phyloP scores from a whole-genome alignment of 1,284 basidiomycete genomes.

The Ustilago shanxiensis region DNA sequence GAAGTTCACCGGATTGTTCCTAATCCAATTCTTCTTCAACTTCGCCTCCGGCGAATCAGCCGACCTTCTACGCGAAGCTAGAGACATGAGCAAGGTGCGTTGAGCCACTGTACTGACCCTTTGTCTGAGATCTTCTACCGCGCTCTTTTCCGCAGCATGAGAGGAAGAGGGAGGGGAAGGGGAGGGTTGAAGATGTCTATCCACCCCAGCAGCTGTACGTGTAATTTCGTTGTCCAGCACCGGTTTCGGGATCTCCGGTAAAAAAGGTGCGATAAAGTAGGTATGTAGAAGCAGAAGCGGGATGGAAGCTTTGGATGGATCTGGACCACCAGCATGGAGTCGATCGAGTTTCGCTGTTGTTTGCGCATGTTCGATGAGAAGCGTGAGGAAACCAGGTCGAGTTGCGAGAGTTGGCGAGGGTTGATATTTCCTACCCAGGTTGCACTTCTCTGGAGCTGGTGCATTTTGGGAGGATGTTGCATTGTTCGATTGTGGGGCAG shows the following conservation, averaged over 20 bases:
- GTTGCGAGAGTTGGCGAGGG: slow-evolving; percentile 41
- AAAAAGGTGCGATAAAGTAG: slow-evolving; percentile 62
- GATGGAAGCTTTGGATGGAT: slow-evolving; percentile 40
- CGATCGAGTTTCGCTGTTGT: slow-evolving; percentile 31
- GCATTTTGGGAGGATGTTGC: not conserved
- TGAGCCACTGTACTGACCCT: slow-evolving; percentile 42
- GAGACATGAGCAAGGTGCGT: slow-evolving; percentile 39
- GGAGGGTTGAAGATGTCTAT: slow-evolving; percentile 22
- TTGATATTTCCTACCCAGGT: not conserved
- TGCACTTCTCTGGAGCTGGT: not conserved
- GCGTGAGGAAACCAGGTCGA: slow-evolving; percentile 51
- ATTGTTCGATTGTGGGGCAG: not conserved
- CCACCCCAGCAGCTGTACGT: slow-evolving; percentile 31
- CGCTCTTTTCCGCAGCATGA: not conserved
- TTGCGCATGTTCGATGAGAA: slow-evolving; percentile 59
- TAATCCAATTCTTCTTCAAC: slow-evolving; percentile 38
- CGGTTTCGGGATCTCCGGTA: slow-evolving; percentile 43
- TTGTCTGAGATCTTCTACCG: slow-evolving; percentile 1
- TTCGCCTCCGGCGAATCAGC: slow-evolving; percentile 42
- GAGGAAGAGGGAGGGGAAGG: slow-evolving; percentile 6
- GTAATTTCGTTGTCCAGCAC: slow-evolving; percentile 34
- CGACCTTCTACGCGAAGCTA: slow-evolving; percentile 26
- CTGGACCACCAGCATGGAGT: slow-evolving; percentile 20
- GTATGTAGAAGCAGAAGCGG: slow-evolving; percentile 58
- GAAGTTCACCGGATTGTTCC: slow-evolving; percentile 45